phyloP scores from a whole-genome alignment of 257 asterid genomes.

The Nicotiana attenuata region DNA sequence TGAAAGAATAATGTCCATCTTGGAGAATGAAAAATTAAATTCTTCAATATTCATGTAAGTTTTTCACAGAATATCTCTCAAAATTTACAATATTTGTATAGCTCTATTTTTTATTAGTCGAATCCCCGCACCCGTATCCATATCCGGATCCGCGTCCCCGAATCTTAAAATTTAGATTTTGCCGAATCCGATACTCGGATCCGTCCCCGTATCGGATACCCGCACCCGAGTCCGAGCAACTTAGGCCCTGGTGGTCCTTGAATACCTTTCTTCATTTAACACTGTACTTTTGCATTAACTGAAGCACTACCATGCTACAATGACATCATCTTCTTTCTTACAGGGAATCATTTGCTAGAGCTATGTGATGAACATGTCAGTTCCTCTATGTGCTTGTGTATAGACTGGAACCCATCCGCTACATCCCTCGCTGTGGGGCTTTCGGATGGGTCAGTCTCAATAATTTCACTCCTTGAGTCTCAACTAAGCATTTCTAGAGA shows the following conservation, averaged over 20 bases:
- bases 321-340: not conserved
- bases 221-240: too few species aligned
- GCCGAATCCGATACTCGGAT: too few species aligned
- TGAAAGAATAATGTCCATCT: too few species aligned
- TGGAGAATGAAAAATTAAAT: too few species aligned
- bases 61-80: too few species aligned
- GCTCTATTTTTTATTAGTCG: too few species aligned
- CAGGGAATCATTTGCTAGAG: constrained; percentile 53
- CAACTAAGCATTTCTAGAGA: constrained; percentile 38
- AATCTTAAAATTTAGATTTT: too few species aligned
- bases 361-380: constrained; percentile 45
- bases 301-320: constrained; percentile 7
- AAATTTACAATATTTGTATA: too few species aligned
- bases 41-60: too few species aligned
- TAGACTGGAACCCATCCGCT: constrained; percentile 74
- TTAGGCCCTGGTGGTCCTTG: not conserved
- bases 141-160: too few species aligned
- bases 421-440: constrained; percentile 76
- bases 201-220: too few species aligned
- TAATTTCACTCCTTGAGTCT: constrained; percentile 54
- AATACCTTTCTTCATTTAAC: not conserved
- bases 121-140: too few species aligned
- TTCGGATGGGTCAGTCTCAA: constrained; percentile 76
- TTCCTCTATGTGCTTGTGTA: constrained; percentile 79
- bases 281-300: not conserved